phyloP scores from a whole-genome alignment of 108 stramenopile species.

The Asterionellopsis glacialis region DNA sequence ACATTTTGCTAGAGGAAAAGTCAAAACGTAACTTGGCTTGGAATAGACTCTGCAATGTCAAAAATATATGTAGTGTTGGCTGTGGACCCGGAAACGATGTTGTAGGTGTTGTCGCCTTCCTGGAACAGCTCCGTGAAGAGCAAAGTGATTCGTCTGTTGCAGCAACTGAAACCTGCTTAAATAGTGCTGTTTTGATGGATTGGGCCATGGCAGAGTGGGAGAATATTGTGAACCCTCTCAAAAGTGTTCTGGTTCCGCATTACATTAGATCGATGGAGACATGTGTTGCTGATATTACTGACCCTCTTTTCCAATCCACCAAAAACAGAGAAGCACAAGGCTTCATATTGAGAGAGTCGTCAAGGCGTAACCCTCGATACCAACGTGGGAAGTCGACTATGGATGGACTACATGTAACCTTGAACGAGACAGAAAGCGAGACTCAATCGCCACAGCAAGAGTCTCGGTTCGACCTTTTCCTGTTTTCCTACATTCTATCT shows the following conservation, averaged over 20 bases:
- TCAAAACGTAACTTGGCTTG: conserved; percentile 15
- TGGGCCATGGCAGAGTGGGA: conserved; percentile 67
- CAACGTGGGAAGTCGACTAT: neutral
- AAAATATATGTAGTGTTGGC: conserved; percentile 48
- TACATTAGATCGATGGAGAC: conserved; percentile 26
- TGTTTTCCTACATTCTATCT: conserved; percentile 67
- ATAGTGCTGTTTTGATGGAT: conserved; percentile 47
- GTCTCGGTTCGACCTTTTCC: conserved; percentile 34
- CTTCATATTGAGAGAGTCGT: too few species aligned
- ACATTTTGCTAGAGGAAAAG: neutral
- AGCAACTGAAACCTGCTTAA: conserved; percentile 3
- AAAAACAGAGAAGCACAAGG: too few species aligned
- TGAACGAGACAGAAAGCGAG: conserved; percentile 4
- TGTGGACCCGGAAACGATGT: conserved; percentile 77
- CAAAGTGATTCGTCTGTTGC: neutral
- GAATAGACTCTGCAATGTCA: conserved; percentile 22
- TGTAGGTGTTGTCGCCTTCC: conserved; percentile 47
- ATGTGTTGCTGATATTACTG: conserved; percentile 41
- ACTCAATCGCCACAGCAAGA: conserved; percentile 6
- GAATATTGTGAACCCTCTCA: conserved; percentile 40
- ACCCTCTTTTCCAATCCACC: conserved; percentile 6
- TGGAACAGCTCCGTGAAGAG: conserved; percentile 6
- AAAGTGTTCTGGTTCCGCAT: conserved; percentile 26
- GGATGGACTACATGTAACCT: too few species aligned
- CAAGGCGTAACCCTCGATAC: neutral